phyloP scores from a whole-genome alignment of 352 stramenopile genomes.

The Aphanomyces cochlioides region DNA sequence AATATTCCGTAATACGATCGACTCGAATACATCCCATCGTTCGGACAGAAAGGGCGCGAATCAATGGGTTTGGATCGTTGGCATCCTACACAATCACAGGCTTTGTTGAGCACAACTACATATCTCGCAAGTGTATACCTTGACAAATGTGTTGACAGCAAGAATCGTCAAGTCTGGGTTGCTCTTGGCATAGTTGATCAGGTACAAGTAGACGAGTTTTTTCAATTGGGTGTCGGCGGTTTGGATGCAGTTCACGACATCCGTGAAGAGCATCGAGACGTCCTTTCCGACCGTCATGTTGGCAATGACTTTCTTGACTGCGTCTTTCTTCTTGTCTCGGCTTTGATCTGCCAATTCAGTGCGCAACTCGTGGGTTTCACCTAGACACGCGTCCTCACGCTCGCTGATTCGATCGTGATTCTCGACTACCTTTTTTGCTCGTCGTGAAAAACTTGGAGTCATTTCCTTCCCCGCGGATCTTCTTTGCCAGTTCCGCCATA shows the following conservation, averaged over 20 bases:
- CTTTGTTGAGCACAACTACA: not conserved
- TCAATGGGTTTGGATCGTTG: conserved; percentile 90
- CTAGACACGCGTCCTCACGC: conserved; percentile 32
- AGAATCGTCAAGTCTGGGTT: conserved; percentile 99
- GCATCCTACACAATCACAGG: conserved; percentile 42
- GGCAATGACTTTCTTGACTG: conserved; percentile 99
- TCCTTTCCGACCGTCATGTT: conserved; percentile 99
- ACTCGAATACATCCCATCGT: conserved; percentile 99
- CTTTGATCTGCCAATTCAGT: conserved; percentile 96
- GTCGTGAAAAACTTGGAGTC: conserved; percentile 99
- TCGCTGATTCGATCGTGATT: not conserved
- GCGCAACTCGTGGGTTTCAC: conserved; percentile 96
- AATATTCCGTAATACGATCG: conserved; percentile 98
- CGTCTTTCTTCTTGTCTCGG: conserved; percentile 97
- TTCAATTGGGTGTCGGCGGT: conserved; percentile 98
- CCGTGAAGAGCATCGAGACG: conserved; percentile 98
- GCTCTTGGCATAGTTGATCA: conserved; percentile 99
- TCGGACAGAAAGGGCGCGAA: conserved; percentile 96
- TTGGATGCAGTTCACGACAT: conserved; percentile 99
- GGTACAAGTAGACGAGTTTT: conserved; percentile 99
- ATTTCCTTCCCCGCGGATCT: conserved; percentile 87
- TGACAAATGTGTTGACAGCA: conserved; percentile 99
- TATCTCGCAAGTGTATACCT: conserved; percentile 32
- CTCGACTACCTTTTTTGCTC: conserved; percentile 90
- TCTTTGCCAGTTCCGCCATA: conserved; percentile 84